phyloP scores from a whole-genome alignment of 2,329 filamentous ascomycete species.

The Cyclaneusma minus region DNA sequence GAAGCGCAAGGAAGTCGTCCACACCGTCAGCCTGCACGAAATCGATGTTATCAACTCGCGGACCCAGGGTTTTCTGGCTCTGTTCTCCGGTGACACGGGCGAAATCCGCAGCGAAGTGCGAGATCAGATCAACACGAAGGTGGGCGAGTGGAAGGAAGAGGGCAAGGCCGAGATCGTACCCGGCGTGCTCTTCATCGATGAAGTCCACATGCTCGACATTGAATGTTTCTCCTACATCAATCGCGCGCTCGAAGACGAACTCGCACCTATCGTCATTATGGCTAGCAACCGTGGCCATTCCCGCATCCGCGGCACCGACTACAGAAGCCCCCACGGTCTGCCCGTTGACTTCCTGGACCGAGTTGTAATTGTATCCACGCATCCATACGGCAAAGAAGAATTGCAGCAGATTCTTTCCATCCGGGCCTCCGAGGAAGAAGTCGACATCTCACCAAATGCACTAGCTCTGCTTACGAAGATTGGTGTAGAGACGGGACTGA shows the following conservation, averaged over 20 bases:
- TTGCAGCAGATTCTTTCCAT: slow-evolving; percentile 87
- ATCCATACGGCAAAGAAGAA: slow-evolving; percentile 67
- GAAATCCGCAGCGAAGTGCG: slow-evolving; percentile 95
- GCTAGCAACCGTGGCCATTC: slow-evolving; percentile 90
- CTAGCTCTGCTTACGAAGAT: slow-evolving; percentile 91
- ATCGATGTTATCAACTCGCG: slow-evolving; percentile 99
- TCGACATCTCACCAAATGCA: slow-evolving; percentile 80
- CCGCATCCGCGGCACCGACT: slow-evolving; percentile 83
- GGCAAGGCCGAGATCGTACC: slow-evolving; percentile 97
- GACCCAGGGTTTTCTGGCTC: slow-evolving; percentile 92
- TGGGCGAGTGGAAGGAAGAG: slow-evolving; percentile 98
- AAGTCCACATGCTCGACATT: slow-evolving; percentile 99
- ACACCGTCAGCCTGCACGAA: slow-evolving; percentile 93
- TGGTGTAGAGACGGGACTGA: slow-evolving; percentile 75
- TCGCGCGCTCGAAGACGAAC: slow-evolving; percentile 82
- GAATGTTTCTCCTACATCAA: slow-evolving; percentile 99
- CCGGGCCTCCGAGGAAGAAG: slow-evolving; percentile 87
- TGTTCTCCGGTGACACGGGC: slow-evolving; percentile 95
- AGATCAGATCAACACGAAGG: slow-evolving; percentile 98
- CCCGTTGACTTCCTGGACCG: slow-evolving; percentile 93
- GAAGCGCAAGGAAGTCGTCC: slow-evolving; percentile 90
- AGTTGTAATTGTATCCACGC: slow-evolving; percentile 90
- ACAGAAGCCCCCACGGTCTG: slow-evolving; percentile 82
- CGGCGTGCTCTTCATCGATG: slow-evolving; percentile 93
- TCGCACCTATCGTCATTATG: slow-evolving; percentile 98